Base-by-base conservation (phyloP, 2,329 filamentous ascomycete species). In the Whalleya microplaca region DNA sequence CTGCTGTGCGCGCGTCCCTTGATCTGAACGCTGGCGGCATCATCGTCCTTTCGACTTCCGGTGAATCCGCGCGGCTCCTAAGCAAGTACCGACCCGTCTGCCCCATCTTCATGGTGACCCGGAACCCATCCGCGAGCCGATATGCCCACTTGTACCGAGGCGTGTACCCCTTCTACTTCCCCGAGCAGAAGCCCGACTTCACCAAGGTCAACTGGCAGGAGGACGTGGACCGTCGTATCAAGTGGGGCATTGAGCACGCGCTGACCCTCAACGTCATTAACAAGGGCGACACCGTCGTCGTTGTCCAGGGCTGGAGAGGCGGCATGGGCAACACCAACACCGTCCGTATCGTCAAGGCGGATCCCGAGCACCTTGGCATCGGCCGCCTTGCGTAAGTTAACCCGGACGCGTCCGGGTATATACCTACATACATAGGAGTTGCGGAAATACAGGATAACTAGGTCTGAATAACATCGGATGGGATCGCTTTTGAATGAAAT, bases 51-150 rank as follows among this genome's bases (percentile, higher is more conserved):
- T 97, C 94, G 69, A 99, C 95, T 51, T 96, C 93, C 66, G 95
- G 95, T 73, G 91, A 91, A 72, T 97, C 94, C 65, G 95, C 95
- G 58, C 92, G 95, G 71, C 88, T 98, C 62, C 84, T 98, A 66
- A 96, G 94, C 81, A 99, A 99, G 83, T 99, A 97, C 83, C 91
- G 95, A 72, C 95, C 95, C 49, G 93, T 98, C 64, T 98, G 94
- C 86, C 95, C 95, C 69, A 97, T 99, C 80, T 94, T 99, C 83
- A 98, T 98, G 94, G 91, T 99, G 64, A 96, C 94, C 64, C 89
- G 95, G 70, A 96, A 90, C 75, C 79, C 86, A 47, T 86, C 84
- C 64, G 91, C 95, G 50, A 90, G 92, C 58, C 85, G 95, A 78
- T 98, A 95, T 78, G 90, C 87, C 66, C 95, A 99, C 77, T 79